Evolutionary conservation across 2,329 filamentous ascomycete species (phyloP), one percentile per base, ranked within the genome.

Genomic region (Alternaria alternata): DNA sequence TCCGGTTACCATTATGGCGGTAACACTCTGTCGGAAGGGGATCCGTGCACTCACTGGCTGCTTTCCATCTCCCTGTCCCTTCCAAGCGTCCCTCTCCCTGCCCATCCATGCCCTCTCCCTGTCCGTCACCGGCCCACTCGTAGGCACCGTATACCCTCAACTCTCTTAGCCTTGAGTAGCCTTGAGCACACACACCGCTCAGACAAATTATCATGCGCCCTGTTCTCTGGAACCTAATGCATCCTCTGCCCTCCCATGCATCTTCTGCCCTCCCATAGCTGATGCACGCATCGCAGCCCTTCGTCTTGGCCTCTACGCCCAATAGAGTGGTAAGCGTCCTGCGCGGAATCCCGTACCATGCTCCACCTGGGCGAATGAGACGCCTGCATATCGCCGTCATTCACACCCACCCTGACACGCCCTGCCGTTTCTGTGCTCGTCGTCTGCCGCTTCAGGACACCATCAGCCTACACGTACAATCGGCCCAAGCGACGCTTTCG

Each of bases 1-100:
- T 63, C 71, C 71, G 60, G 59, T 55, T 64, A 57, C 70, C 69
- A 63, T 18, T 36, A 46, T 53, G 48, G 64, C 69, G 66, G 70
- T 54, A 65, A 54, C 61, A 57, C 54, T 55, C 61, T 54, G 61
- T 65, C 67, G 69, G 67, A 63, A 59, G 48, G 26, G 41, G 28
- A 48, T 24, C 61, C 44, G 46, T 56, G 52, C 57, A 51, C 57
- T 59, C 49, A 54, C 54, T 53, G 60, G 41, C 46, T n/a, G 34
- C 34, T 38, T n/a, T n/a, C 56, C 56, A 36, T 28, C 42, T 32
- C 55, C 59, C 59, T 57, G 54, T 16, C 59, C 54, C 24, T 7
- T 26, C 24, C 24, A 26, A 26, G 24, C 24, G 24, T 26, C 24
- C 24, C 24, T 26, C 2, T 26, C 24, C 24, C 24, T 26, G 24